Evolutionary conservation across 106 monocot genomes (phyloP), one percentile per base, ranked within the genome.

Genomic region (Vanilla planifolia): DNA sequence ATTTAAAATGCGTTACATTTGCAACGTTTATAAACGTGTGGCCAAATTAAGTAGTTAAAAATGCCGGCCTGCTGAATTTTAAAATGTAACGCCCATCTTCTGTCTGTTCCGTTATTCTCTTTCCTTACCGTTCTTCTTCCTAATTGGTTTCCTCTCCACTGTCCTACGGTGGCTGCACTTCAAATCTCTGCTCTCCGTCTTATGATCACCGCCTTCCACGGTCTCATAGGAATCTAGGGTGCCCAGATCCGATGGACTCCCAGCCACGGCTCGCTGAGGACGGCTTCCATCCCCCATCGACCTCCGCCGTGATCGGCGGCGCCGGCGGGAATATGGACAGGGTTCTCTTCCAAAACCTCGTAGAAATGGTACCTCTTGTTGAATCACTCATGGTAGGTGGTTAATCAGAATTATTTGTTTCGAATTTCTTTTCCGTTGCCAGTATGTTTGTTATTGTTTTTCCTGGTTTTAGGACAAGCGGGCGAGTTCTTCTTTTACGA

Each of bases 321-420:
- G 28, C 53, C 30, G n/a, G n/a, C n/a, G 74, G 64, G 3, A 68
- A 80, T 65, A 68, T 93, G 55, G 93, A 93, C 63, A 59, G 67
- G 2, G 85, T 85, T 33, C 89, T 93, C 22, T 88, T 79, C 67
- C 75, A 73, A 41, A 89, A 93, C 77, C 80, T 93, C 61, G 89
- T 93, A 35, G 93, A 93, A 68, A 82, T 93, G 77, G 85, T 89
- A 15, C 93, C 93, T 36, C 82, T 93, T 25, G 80, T 93, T 48
- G 93, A 93, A 24, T 85, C 93, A 36, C 89, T 93, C 63, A 84
- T 93, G 93, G 93, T 93, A 37, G 37, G 37, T 6, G 37, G 37
- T 10, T 37, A 5, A 5, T 37, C 10, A 10, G 37, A 10, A 35
- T 36, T 16, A 6, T 6, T 53, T 20, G 6, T 35, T 28, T 6